phyloP scores from a whole-genome alignment of 2,329 filamentous ascomycete species.

The Hypoxylon sp. region DNA sequence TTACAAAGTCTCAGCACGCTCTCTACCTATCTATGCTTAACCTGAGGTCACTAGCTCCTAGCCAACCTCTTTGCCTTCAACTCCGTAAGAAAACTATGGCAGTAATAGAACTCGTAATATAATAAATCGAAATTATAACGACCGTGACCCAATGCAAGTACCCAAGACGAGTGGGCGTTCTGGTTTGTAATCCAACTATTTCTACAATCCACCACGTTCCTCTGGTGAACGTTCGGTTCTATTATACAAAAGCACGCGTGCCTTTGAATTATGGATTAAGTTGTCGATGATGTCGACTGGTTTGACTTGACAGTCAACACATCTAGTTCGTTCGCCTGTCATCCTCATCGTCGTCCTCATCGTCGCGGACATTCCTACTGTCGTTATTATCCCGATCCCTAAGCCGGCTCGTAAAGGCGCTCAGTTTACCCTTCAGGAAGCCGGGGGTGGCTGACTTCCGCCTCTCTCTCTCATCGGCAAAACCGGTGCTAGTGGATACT shows the following conservation, averaged over 20 bases:
- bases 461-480: conserved; percentile 35
- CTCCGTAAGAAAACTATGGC: conserved; percentile 31
- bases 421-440: conserved; percentile 56
- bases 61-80: conserved; percentile 26
- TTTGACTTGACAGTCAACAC: neutral
- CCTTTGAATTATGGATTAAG: conserved; percentile 19
- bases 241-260: conserved; percentile 14
- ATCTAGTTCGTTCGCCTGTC: conserved; percentile 19
- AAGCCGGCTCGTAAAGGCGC: conserved; percentile 49
- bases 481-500: conserved; percentile 21
- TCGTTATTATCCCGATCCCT: conserved; percentile 46
- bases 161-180: conserved; percentile 7
- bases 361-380: conserved; percentile 33
- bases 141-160: conserved; percentile 24
- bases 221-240: neutral
- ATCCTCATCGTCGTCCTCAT: conserved; percentile 36
- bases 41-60: conserved; percentile 10
- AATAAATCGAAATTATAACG: conserved; percentile 24
- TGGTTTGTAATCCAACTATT: conserved; percentile 23
- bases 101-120: neutral
- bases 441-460: conserved; percentile 50
- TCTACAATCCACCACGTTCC: conserved; percentile 11
- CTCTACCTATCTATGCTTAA: conserved; percentile 17
- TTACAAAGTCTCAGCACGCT: conserved; percentile 11
- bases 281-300: conserved; percentile 12